These are phyloP conservation scores for Kodamaea ohmeri DNA, from an alignment of 1,139 yeast genomes.

Conservation along the genomic window DNA sequence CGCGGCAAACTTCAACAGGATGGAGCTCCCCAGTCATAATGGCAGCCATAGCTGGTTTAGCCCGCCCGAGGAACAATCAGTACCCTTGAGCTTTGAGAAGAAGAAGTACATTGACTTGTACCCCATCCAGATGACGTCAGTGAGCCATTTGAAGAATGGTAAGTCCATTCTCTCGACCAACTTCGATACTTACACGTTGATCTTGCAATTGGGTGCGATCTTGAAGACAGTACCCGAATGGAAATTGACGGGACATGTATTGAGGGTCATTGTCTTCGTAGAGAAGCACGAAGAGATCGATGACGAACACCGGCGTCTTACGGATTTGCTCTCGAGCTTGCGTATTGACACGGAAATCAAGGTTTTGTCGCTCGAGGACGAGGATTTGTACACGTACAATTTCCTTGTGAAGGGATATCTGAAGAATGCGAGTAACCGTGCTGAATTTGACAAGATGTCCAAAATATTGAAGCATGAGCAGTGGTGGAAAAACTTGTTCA, in stretches of 20 bases:
- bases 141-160: constrained; percentile 62
- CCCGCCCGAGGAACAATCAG: constrained; percentile 6
- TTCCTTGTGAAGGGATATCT: constrained; percentile 68
- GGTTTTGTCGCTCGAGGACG: constrained; percentile 65
- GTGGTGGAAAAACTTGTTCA: constrained; percentile 67
- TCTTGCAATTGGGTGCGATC: constrained; percentile 89
- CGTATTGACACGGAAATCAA: constrained; percentile 79
- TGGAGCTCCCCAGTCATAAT: constrained; percentile 52
- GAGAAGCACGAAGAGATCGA: constrained; percentile 67
- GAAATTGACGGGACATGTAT: constrained; percentile 62
- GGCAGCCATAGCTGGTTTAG: constrained; percentile 13
- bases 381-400: constrained; percentile 63
- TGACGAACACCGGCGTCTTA: constrained; percentile 64
- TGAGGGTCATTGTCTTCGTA: constrained; percentile 87
- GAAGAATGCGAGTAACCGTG: constrained; percentile 27
- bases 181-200: constrained; percentile 91
- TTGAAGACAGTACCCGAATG: constrained; percentile 89
- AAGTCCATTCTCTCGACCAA: constrained; percentile 77
- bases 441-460: constrained; percentile 33
- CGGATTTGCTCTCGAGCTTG: constrained; percentile 62
- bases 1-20: constrained; percentile 75
- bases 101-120: constrained; percentile 76
- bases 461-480: constrained; percentile 36
- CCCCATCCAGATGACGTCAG: constrained; percentile 95
- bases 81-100: constrained; percentile 17